Evolutionary conservation across 441 rosid genomes (phyloP).

Genomic region (Pelargonium cotyledonis): DNA sequence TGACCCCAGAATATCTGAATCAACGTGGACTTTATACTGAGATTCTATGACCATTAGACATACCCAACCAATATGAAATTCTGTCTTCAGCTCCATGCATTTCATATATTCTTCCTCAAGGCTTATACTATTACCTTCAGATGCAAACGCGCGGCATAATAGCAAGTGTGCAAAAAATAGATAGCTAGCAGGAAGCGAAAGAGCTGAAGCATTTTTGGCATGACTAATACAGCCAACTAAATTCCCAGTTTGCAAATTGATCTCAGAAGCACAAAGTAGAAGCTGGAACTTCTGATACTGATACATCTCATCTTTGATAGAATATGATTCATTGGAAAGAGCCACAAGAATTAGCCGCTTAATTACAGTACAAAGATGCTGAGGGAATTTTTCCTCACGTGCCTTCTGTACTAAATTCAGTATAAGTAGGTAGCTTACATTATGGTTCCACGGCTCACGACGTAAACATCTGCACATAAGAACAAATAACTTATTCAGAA

Average conservation of each 20-base stretch:
- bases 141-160: conserved; percentile 76
- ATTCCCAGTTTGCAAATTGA: conserved; percentile 57
- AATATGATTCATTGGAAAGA: conserved; percentile 48
- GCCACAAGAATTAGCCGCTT: conserved; percentile 48
- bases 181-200: conserved; percentile 52
- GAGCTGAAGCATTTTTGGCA: conserved; percentile 56
- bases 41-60: conserved; percentile 68
- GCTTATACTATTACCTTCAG: conserved; percentile 35
- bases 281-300: conserved; percentile 76
- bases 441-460: conserved; percentile 77
- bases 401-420: conserved; percentile 82
- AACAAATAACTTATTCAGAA: conserved; percentile 15
- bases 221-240: conserved; percentile 34
- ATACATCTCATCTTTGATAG: conserved; percentile 26
- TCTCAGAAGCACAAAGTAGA: conserved; percentile 80
- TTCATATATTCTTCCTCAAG: conserved; percentile 49
- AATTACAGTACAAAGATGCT: conserved; percentile 43
- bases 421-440: conserved; percentile 58
- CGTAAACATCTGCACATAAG: conserved; percentile 53
- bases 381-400: conserved; percentile 79
- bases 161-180: conserved; percentile 67
- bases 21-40: conserved; percentile 46
- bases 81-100: conserved; percentile 78
- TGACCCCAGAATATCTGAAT: conserved; percentile 41
- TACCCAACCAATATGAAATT: conserved; percentile 66